Percentiles rank a stretch among this genome's conserved stretches.
phyloP scores from a whole-genome alignment of 371 early-diverging fungal species.

The Cokeromyces recurvatus region DNA sequence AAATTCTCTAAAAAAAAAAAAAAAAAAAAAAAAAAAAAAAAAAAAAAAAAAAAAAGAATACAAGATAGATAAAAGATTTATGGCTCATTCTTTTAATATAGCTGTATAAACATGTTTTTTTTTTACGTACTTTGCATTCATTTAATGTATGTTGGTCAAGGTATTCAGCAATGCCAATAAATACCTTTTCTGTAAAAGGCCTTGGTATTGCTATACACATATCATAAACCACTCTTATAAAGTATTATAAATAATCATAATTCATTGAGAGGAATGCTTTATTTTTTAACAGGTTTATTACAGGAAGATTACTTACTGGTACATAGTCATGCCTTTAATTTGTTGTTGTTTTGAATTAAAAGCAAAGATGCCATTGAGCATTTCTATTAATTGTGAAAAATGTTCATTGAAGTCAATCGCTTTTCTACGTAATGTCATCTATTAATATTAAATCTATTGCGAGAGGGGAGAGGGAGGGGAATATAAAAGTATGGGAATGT shows the following conservation, averaged over 20 bases:
- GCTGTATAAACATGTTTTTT: no score
- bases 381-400: conserved; percentile 47
- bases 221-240: conserved; percentile 35
- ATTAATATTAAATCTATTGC: no score
- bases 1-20: conserved; percentile 40
- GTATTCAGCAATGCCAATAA: conserved; percentile 67
- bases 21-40: no score
- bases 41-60: no score
- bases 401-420: conserved; percentile 57
- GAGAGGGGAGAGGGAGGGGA: no score
- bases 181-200: conserved; percentile 66
- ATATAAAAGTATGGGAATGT: no score
- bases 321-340: conserved; percentile 70
- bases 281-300: not conserved
- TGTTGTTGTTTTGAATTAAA: conserved; percentile 37
- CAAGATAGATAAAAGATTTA: not conserved
- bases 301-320: conserved; percentile 51
- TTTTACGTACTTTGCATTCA: conserved; percentile 47
- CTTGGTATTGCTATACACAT: conserved; percentile 77
- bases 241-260: no score
- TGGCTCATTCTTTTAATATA: no score
- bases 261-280: not conserved
- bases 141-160: conserved; percentile 52
- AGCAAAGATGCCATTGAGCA: conserved; percentile 55
- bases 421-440: conserved; percentile 59